Evolutionary conservation across 2,329 filamentous ascomycete species (phyloP), one percentile per base, ranked within the genome.

Genomic region (Monosporascus sp.): DNA sequence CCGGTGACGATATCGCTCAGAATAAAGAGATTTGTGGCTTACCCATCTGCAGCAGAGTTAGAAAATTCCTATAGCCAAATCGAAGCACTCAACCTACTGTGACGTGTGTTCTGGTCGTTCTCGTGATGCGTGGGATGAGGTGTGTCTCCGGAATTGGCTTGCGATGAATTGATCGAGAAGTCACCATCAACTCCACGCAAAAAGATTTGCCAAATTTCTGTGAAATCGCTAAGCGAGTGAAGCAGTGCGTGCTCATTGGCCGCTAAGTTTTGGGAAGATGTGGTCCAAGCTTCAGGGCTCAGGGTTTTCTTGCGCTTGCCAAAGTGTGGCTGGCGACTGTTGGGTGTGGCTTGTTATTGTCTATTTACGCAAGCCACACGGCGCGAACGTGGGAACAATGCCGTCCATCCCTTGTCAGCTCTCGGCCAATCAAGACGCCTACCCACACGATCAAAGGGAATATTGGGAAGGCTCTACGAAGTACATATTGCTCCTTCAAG

Each of bases 21-120:
- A 49, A 27, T 51, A 37, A 53, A 60, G 56, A 47, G 22, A 58
- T 50, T 58, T 55, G 37, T 41, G n/a, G 56, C 57, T 67, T 63
- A 66, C 64, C 65, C 63, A 67, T 66, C 64, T 66, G 57, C 20
- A 58, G 58, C 14, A 50, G 47, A 55, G 61, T 66, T 22, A 66
- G 63, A 43, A 58, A 52, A 43, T 20, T 31, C 44, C 52, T 18
- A 37, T 38, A 27, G 11, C 35, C 1, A 38, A 37, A 47, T 47
- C 17, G 27, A 55, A 51, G 53, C 54, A 52, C 59, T 54, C 20
- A 58, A 76, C 77, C 72, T 75, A 80, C 77, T 72, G 67, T 79
- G 74, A 74, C 70, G 66, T 65, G 58, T 22, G 61, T 47, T 61
- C 68, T 74, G 68, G 72, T 73, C 74, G 69, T 72, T 72, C 66